Conservation (phyloP, 1,284 basidiomycete genomes). For the Naganishia cerealis region DNA sequence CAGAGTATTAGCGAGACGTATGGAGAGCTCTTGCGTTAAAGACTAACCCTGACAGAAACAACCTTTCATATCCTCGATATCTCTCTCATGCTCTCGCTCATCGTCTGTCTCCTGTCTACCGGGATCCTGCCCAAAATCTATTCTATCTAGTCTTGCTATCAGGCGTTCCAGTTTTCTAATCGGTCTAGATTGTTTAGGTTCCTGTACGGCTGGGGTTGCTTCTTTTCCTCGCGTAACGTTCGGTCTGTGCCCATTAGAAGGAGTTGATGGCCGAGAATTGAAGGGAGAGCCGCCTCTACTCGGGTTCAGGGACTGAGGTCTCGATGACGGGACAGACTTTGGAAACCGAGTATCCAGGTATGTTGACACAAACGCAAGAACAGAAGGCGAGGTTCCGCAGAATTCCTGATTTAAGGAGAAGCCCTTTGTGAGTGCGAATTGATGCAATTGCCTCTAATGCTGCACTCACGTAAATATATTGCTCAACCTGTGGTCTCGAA, state of each 20-base stretch:
- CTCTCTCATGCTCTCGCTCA: constrained; percentile 2
- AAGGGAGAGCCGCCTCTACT: constrained; percentile 9
- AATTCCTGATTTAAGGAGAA: constrained; percentile 44
- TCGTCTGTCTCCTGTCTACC: constrained; percentile 34
- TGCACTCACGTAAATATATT: constrained; percentile 46
- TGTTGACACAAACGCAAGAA: constrained; percentile 44
- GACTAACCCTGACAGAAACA: constrained; percentile 56
- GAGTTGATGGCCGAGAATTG: constrained; percentile 15
- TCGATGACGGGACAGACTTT: constrained; percentile 10
- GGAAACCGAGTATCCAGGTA: constrained; percentile 42
- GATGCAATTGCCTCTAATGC: neutral
- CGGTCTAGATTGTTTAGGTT: constrained; percentile 44
- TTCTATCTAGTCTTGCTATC: constrained; percentile 38
- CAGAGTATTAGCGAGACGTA: neutral
- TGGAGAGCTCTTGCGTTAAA: neutral
- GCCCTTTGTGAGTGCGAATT: constrained; percentile 6
- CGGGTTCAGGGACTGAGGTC: constrained; percentile 14
- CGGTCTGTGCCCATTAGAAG: constrained; percentile 4
- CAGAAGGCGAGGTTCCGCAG: constrained; percentile 44
- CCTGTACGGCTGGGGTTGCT: constrained; percentile 34
- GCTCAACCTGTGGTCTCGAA: constrained; percentile 41
- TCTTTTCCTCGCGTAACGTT: constrained; percentile 34
- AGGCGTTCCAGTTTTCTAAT: constrained; percentile 47
- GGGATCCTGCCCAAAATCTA: constrained; percentile 44
- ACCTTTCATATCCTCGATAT: constrained; percentile 33